Conservation (phyloP, 768 basidiomycete species). For the Kwoniella bestiolae region DNA sequence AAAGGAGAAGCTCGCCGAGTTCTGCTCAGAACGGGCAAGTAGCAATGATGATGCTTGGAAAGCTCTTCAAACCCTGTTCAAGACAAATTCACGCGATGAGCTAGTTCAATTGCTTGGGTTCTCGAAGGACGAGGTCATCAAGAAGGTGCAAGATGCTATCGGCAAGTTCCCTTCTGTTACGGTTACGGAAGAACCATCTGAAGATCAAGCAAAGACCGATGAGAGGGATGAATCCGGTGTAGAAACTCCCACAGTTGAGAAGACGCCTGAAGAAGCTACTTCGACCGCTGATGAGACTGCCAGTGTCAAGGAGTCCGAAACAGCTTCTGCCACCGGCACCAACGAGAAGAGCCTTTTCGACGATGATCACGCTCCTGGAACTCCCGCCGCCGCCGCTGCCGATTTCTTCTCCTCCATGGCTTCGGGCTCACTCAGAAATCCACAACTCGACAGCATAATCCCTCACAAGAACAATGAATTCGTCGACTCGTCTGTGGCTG, state of each 20-base stretch:
- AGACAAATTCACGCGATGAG: constrained; percentile 85
- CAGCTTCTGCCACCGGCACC: constrained; percentile 58
- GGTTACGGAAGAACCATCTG: not conserved
- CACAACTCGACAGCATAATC: constrained; percentile 63
- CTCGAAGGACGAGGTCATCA: constrained; percentile 81
- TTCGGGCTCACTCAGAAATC: constrained; percentile 62
- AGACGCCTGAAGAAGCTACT: constrained; percentile 49
- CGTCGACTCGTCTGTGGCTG: constrained; percentile 88
- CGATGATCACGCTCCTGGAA: constrained; percentile 65
- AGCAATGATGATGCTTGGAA: constrained; percentile 72
- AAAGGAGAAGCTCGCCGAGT: constrained; percentile 63
- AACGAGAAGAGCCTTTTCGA: constrained; percentile 88
- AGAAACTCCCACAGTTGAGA: constrained; percentile 53
- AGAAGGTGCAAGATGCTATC: constrained; percentile 79
- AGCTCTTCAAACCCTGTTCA: constrained; percentile 76
- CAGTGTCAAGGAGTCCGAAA: constrained; percentile 37
- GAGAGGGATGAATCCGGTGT: constrained; percentile 58
- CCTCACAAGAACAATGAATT: constrained; percentile 73
- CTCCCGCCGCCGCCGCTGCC: constrained; percentile 65
- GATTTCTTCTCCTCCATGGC: constrained; percentile 87
- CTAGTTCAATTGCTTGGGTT: constrained; percentile 88
- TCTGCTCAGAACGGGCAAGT: constrained; percentile 64
- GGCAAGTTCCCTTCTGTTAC: constrained; percentile 60
- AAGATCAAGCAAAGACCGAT: not conserved
- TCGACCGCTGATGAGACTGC: not conserved